Conservation (phyloP, 768 basidiomycete species). For the Tylopilus cervinicoccineus region DNA sequence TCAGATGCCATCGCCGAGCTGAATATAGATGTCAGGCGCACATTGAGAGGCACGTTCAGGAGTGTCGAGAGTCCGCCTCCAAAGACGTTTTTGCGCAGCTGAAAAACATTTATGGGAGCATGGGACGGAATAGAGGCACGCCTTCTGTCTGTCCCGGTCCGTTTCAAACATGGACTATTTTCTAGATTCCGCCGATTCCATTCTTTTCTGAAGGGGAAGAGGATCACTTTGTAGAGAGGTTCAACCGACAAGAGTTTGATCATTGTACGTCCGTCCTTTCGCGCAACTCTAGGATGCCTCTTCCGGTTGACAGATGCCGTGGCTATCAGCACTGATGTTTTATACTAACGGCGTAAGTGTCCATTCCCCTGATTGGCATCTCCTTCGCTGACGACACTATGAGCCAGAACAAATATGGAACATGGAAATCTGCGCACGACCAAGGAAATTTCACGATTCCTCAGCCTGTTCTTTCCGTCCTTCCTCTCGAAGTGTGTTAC, state of each 20-base stretch:
- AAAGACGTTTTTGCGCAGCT: constrained; percentile 45
- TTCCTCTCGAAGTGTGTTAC: constrained; percentile 36
- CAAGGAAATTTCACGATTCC: constrained; percentile 44
- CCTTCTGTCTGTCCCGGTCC: background rate
- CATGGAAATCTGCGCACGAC: constrained; percentile 35
- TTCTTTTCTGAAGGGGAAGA: constrained; percentile 62
- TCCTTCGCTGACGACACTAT: constrained; percentile 1
- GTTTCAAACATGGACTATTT: background rate
- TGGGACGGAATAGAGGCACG: constrained; percentile 38
- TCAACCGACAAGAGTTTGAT: constrained; percentile 51
- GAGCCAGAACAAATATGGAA: constrained; percentile 35
- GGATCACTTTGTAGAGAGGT: constrained; percentile 67
- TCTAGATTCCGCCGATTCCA: constrained; percentile 55
- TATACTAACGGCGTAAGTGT: constrained; percentile 50
- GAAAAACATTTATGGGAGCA: constrained; percentile 47
- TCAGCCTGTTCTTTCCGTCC: constrained; percentile 38
- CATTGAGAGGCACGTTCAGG: constrained; percentile 53
- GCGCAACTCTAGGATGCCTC: background rate
- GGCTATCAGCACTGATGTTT: constrained; percentile 53
- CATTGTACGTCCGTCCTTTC: constrained; percentile 44
- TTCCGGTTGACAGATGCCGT: background rate
- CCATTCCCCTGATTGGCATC: background rate
- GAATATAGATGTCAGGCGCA: constrained; percentile 50
- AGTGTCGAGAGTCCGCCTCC: constrained; percentile 55
- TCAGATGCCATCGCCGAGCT: constrained; percentile 50